phyloP scores from a whole-genome alignment of 257 asterid genomes.

The Fraxinus pennsylvanica region DNA sequence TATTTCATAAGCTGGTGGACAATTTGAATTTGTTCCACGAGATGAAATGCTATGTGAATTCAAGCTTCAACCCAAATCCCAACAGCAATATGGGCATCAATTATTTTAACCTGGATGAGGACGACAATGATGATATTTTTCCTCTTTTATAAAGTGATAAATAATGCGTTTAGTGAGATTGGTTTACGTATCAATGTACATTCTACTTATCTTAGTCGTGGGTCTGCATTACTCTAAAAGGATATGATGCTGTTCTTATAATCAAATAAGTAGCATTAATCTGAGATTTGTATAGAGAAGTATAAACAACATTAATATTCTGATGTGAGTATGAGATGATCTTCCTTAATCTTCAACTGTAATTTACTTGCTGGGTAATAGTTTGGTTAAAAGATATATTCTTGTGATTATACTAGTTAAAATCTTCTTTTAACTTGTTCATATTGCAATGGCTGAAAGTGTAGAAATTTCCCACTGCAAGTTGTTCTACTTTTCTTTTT shows the following conservation, averaged over 20 bases:
- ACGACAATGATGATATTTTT: too few relatives aligned
- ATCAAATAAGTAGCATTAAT: conserved; percentile 23
- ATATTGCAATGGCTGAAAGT: neutral
- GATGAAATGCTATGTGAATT: too few relatives aligned
- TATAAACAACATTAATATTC: neutral
- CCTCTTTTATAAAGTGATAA: conserved; percentile 49
- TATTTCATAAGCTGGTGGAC: conserved; percentile 89
- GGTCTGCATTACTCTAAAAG: conserved; percentile 24
- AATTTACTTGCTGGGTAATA: neutral
- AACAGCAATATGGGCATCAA: conserved; percentile 40
- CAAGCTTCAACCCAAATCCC: conserved; percentile 76
- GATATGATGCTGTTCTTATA: conserved; percentile 5
- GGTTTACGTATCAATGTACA: conserved; percentile 38
- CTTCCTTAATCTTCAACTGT: neutral
- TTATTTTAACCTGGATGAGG: too few relatives aligned
- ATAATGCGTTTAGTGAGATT: neutral
- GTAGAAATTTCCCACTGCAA: neutral
- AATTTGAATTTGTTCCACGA: too few relatives aligned
- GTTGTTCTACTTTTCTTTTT: neutral
- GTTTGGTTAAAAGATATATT: neutral
- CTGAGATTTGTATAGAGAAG: conserved; percentile 2
- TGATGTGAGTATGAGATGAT: neutral
- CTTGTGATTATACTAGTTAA: neutral
- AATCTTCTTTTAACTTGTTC: neutral
- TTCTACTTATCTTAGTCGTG: conserved; percentile 21